These are phyloP conservation scores for Cyberlindnera nakhonratchasimensis DNA, from an alignment of 805 yeast species.

Conservation along the genomic window DNA sequence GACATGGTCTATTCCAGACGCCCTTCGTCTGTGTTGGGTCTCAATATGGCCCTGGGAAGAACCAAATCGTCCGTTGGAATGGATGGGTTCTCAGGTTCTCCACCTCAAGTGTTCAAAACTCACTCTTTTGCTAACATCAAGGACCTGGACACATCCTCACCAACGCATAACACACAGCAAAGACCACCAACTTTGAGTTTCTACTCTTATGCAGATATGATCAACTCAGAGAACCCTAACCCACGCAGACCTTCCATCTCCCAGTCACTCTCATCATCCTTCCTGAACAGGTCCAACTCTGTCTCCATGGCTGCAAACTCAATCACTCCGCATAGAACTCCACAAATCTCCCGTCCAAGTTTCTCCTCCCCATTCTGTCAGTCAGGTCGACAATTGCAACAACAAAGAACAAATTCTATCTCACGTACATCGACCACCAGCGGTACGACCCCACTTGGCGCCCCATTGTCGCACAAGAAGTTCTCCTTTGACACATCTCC, in stretches of 20 bases:
- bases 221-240: slow-evolving; percentile 56
- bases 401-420: slow-evolving; percentile 18
- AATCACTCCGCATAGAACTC: slow-evolving; percentile 26
- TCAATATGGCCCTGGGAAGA: slow-evolving; percentile 37
- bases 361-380: slow-evolving; percentile 35
- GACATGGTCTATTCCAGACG: slow-evolving; percentile 67
- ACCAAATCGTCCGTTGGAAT: slow-evolving; percentile 29
- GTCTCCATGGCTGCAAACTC: slow-evolving; percentile 19
- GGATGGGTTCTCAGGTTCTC: slow-evolving; percentile 9
- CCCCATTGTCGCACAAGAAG: slow-evolving; percentile 13
- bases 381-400: slow-evolving; percentile 12
- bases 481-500: slow-evolving; percentile 24
- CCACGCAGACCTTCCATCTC: slow-evolving; percentile 60
- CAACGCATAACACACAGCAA: slow-evolving; percentile 11
- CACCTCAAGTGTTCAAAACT: slow-evolving; percentile 22
- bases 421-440: slow-evolving; percentile 1
- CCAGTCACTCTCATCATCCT: slow-evolving; percentile 37
- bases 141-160: slow-evolving; percentile 21
- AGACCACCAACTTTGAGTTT: slow-evolving; percentile 39
- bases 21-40: slow-evolving; percentile 50
- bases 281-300: slow-evolving; percentile 23
- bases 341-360: slow-evolving; percentile 18
- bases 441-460: neutral
- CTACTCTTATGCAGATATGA: slow-evolving; percentile 78
- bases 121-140: slow-evolving; percentile 25